A percentile compares a stretch with the other conserved stretches of the same genome.
These are phyloP conservation scores for Hypoxylon rickii DNA, from an alignment of 495 filamentous ascomycete genomes.

Conservation along the genomic window DNA sequence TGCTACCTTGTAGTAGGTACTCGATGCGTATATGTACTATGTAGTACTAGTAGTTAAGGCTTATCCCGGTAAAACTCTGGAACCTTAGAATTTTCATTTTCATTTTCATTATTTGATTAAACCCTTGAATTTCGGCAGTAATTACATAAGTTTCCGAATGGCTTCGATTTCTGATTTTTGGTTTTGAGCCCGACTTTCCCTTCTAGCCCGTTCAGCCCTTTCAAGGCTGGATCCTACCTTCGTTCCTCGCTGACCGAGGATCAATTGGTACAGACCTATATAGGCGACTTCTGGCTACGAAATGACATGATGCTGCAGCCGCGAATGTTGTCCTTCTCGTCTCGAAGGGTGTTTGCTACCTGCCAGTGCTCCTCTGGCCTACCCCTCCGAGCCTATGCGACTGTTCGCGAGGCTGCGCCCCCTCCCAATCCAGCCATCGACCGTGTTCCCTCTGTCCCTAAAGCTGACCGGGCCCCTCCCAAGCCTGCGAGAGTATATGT, in stretches of 20 bases:
- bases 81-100: background rate
- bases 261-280: conserved; percentile 21
- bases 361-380: conserved; percentile 49
- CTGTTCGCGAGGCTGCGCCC: conserved; percentile 47
- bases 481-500: conserved; percentile 7
- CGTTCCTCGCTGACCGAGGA: background rate
- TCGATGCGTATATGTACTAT: background rate
- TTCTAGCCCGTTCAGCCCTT: no score
- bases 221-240: conserved; percentile 16
- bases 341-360: conserved; percentile 47
- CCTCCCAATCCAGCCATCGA: conserved; percentile 39
- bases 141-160: conserved; percentile 34
- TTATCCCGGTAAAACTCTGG: conserved; percentile 17
- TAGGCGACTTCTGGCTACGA: conserved; percentile 13
- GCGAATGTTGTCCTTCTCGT: conserved; percentile 58
- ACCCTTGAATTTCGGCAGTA: conserved; percentile 28
- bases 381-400: conserved; percentile 60
- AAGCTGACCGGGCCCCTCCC: conserved; percentile 33
- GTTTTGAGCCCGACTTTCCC: background rate
- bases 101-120: no score
- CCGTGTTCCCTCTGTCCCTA: conserved; percentile 46
- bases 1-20: background rate
- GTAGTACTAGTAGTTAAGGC: background rate
- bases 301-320: conserved; percentile 65
- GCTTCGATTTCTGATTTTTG: conserved; percentile 37